Base-by-base conservation (phyloP, 257 asterid species). In the Misopates orontium region DNA sequence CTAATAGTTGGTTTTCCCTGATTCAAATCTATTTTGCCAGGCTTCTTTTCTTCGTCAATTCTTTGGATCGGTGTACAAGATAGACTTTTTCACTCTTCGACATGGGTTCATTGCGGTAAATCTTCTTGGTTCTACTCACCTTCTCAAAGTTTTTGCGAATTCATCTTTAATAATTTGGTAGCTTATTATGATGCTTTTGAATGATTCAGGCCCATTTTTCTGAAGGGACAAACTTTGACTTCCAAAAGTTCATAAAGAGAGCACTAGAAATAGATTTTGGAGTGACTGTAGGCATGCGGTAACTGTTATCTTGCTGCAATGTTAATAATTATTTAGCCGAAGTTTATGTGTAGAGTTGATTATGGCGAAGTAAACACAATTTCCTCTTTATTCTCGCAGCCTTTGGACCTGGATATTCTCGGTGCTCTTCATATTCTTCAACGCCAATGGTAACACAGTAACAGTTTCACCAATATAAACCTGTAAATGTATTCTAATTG, bases 371-470 rank as follows among this genome's bases (percentile, higher is more conserved):
- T 19, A 68, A 67, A 66, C 31, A 41, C 24, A 10, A 25, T 24
- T 17, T 19, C 45, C 25, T 14, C 19, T 44, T n/a, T 59, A 21
- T 53, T 67, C 53, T 60, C 77, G 70, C 85, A 88, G 92, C 58
- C 80, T 85, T 40, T 82, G 95, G 87, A 82, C 84, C 28, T 88
- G 96, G 96, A 48, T 78, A 44, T 88, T 84, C 78, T 88, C 92
- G 12, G 76, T 84, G 4, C 87, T 89, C 69, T 89, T 82, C 90
- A 89, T 89, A 72, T 89, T 89, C 83, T 84, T 89, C 75, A 79
- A 84, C 65, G 95, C 95, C 54, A 31, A 80, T 56, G 86, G 96
- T 88, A 78, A 49, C 71, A 20, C 68, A 23, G 7, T 52, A 64
- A 66, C 44, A n/a, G 3, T 54, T 61, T 11, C 54, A 62, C 60